Base-by-base conservation (phyloP, 352 stramenopile species). In the Phytophthora ramorum region DNA sequence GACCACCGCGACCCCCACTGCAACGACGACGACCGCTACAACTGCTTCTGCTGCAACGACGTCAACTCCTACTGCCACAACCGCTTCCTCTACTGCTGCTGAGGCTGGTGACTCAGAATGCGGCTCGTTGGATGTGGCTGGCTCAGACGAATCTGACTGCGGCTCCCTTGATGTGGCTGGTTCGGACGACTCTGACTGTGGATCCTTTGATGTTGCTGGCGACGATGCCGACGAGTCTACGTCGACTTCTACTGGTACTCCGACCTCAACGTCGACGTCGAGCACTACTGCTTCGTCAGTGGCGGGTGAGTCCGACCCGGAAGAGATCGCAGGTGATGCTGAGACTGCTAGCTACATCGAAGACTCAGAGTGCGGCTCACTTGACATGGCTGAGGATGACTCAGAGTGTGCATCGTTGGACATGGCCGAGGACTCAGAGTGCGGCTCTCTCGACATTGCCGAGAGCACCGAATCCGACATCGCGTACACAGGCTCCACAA, bases 381-480 rank as follows among this genome's bases (percentile, higher is more conserved):
- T 69, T 7, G 68, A 73, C 17, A 34, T 72, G 14, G 63, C 56
- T 19, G 63, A 69, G 24, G 66, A 66, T 4, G 63, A 65, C 4
- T 71, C 52, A 0, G 66, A 66, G 22, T 74, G 56, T 37, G 63
- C 55, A 1, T 73, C 69, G 8, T 53, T 77, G 5, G 67, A 79
- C n/a, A 59, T 75, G 24, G 66, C 62, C 10, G 62, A 75, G 46
- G 58, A 73, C 38, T 62, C 62, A 0, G 66, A 73, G 35, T 71
- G 61, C 16, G 69, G 57, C 1, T 71, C 71, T 28, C 61, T 77
- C 2, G 75, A 84, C 28, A 49, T 76, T 13, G 68, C 66, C 16
- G 62, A 69, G 45, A 60, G 63, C 24, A 43, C 63, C 8, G 50
- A 68, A 37, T 58, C 58, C 8, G 72, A 62, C 44, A 52, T 38